Percentiles rank a stretch among this genome's conserved stretches.
Evolutionary conservation across 2,329 filamentous ascomycete genomes (phyloP).

Genomic region (Ascochyta clinopodiicola): DNA sequence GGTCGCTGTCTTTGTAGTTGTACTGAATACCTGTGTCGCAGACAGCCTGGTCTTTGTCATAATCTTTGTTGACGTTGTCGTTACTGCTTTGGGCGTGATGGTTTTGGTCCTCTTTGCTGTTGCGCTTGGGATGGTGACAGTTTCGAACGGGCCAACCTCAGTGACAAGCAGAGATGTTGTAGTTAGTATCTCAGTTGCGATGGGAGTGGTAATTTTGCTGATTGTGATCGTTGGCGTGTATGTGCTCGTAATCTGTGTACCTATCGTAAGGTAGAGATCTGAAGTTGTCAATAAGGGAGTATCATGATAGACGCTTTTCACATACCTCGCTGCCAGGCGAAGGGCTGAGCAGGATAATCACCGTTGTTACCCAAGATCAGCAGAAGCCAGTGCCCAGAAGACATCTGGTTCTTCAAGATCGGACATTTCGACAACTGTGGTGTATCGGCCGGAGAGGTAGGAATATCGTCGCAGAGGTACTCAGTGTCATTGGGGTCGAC

Average conservation of each 20-base stretch:
- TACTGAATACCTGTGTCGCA: slow-evolving; percentile 33
- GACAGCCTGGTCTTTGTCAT: slow-evolving; percentile 37
- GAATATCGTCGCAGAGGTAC: slow-evolving; percentile 50
- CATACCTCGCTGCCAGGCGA: slow-evolving; percentile 55
- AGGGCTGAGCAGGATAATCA: slow-evolving; percentile 46
- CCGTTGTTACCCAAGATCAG: slow-evolving; percentile 56
- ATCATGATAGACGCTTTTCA: slow-evolving; percentile 23
- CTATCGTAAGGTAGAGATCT: slow-evolving; percentile 45
- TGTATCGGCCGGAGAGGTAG: slow-evolving; percentile 49
- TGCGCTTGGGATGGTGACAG: slow-evolving; percentile 40
- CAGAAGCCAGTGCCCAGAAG: slow-evolving; percentile 54
- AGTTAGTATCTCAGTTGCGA: slow-evolving; percentile 29
- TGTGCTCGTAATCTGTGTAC: slow-evolving; percentile 41
- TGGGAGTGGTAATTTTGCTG: slow-evolving; percentile 39
- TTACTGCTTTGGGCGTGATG: slow-evolving; percentile 38
- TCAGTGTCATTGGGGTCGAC: slow-evolving; percentile 52
- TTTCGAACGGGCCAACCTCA: slow-evolving; percentile 37
- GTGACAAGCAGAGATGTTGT: slow-evolving; percentile 34
- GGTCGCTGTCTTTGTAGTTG: slow-evolving; percentile 45
- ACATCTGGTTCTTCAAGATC: slow-evolving; percentile 52
- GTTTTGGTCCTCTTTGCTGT: slow-evolving; percentile 44
- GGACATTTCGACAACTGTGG: slow-evolving; percentile 52
- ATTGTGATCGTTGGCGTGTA: slow-evolving; percentile 44
- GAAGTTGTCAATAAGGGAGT: slow-evolving; percentile 5
- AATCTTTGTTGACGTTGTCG: slow-evolving; percentile 31